These are phyloP conservation scores for Apodospora peruviana DNA, from an alignment of 495 filamentous ascomycete species.

Conservation along the genomic window DNA sequence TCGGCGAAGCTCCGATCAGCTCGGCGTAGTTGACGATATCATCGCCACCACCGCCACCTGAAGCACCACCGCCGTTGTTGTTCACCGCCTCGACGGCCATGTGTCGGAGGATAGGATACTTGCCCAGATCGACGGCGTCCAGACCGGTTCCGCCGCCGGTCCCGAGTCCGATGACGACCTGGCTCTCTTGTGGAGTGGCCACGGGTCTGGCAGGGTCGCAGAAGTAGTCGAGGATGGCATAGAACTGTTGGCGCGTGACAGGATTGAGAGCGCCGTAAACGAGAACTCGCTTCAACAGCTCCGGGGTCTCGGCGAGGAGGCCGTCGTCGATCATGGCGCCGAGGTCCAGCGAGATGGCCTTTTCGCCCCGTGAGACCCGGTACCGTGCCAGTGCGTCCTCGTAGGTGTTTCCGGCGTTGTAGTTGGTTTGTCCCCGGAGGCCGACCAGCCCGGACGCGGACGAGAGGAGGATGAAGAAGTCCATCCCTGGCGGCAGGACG, in stretches of 20 bases:
- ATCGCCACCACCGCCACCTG: background rate
- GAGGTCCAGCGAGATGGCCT: slow-evolving; percentile 15
- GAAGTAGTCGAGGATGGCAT: background rate
- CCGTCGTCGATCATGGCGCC: slow-evolving; percentile 16
- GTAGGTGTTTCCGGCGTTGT: slow-evolving; percentile 53
- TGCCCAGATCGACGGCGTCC: background rate
- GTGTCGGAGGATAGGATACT: background rate
- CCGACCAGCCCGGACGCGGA: slow-evolving; percentile 44
- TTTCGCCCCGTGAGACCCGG: slow-evolving; percentile 13
- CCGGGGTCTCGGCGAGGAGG: slow-evolving; percentile 12
- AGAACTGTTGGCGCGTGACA: background rate
- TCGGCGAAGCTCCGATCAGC: background rate
- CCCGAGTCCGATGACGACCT: background rate
- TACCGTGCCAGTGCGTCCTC: slow-evolving; percentile 26
- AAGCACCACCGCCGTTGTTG: background rate
- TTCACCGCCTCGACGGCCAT: background rate
- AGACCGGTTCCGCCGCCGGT: background rate
- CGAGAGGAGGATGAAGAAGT: slow-evolving; percentile 53
- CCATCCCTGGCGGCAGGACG: slow-evolving; percentile 28
- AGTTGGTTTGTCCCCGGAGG: slow-evolving; percentile 47
- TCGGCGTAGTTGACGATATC: background rate
- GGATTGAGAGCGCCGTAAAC: slow-evolving; percentile 14
- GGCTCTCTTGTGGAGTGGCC: background rate
- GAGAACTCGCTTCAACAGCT: slow-evolving; percentile 3
- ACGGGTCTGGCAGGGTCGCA: background rate